Evolutionary conservation across 257 asterid genomes (phyloP), one percentile per base, ranked within the genome.

Genomic region (Ballota nigra): DNA sequence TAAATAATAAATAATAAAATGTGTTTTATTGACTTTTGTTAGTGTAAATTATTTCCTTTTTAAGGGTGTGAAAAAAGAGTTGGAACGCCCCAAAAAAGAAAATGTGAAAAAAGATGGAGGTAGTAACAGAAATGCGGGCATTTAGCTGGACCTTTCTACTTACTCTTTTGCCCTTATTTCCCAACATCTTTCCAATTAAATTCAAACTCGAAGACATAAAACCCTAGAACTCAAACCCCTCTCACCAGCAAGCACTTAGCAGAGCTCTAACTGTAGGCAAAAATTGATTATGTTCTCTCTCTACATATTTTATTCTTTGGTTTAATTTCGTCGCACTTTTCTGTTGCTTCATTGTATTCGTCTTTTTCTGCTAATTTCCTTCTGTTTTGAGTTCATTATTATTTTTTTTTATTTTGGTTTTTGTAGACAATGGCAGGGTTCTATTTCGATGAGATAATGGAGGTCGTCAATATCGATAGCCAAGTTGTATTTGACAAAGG

Each of bases 401-500:
- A 31, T 7, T 8, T 2, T 40, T 12, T 68, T 34, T 29, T n/a
- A n/a, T 20, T 57, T 18, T 11, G 22, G 62, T 52, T 38, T 36
- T 16, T 34, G 67, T 9, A 53, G 57, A 47, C 20, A 33, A 91
- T 91, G 97, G 80, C 73, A 9, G 80, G 74, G 1, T 74, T 85
- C 47, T 76, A 78, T 77, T 81, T 88, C 28, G 97, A 91, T 55
- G 97, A 91, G 69, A 79, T 86, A 51, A 77, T 85, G 65, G 59
- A 82, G 80, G 85, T 88, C 63, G 45, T 71, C 5, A 62, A 74
- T 36, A 66, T 74, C 65, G 94, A 88, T 70, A 78, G 67, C 22
- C 88, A 82, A 66, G 93, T 84, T 0, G 88, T 84, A 15, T 91
- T 85, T 64, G 94, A 91, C 68, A 91, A 88, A 83, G 92, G 97